These are phyloP conservation scores for Erodium moschatum DNA, from an alignment of 441 rosid species.

Conservation along the genomic window DNA sequence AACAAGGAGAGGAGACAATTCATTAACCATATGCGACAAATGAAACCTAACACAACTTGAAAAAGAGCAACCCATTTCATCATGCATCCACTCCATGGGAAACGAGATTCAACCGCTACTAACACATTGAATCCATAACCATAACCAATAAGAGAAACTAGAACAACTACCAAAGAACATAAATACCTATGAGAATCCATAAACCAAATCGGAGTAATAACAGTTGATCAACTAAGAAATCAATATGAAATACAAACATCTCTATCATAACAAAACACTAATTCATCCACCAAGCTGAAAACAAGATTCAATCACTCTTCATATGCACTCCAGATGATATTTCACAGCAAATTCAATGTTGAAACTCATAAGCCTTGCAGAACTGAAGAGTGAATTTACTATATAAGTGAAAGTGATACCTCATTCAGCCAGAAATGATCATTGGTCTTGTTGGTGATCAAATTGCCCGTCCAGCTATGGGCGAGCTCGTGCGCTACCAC, in stretches of 20 bases:
- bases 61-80: too few relatives aligned
- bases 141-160: neutral
- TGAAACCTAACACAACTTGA: too few relatives aligned
- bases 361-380: neutral
- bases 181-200: neutral
- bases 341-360: too few relatives aligned
- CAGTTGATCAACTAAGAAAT: too few relatives aligned
- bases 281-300: neutral
- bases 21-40: too few relatives aligned
- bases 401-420: constrained; percentile 29
- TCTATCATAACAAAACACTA: neutral
- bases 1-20: too few relatives aligned
- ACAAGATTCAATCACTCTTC: neutral
- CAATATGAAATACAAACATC: too few relatives aligned
- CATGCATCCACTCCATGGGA: too few relatives aligned
- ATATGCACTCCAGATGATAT: too few relatives aligned
- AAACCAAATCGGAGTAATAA: too few relatives aligned
- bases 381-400: neutral
- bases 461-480: constrained; percentile 94
- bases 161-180: neutral
- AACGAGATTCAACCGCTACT: neutral
- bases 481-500: constrained; percentile 92
- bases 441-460: constrained; percentile 73
- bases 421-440: constrained; percentile 94
- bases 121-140: neutral